A percentile compares a stretch with the other conserved stretches of the same genome.
These are phyloP conservation scores for Clavariopsis aquatica DNA, from an alignment of 495 filamentous ascomycete species.

Conservation along the genomic window DNA sequence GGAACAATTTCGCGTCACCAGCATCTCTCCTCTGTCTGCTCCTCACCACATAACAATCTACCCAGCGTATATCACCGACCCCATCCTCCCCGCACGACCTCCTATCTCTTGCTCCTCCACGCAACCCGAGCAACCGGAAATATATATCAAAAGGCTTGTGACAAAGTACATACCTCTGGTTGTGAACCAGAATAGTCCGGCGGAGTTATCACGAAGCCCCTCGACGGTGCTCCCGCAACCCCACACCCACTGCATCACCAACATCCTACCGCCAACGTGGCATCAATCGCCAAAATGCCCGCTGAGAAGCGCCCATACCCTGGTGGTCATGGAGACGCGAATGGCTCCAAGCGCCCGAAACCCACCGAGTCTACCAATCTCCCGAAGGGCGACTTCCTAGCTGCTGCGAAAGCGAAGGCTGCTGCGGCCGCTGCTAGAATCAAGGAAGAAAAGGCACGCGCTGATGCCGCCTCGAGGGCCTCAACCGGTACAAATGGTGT, in stretches of 20 bases:
- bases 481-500: constrained; percentile 41
- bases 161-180: too few relatives aligned
- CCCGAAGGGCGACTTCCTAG: constrained; percentile 31
- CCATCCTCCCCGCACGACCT: not conserved
- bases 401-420: constrained; percentile 29
- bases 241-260: not conserved
- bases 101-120: too few relatives aligned
- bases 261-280: not conserved
- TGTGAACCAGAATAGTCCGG: too few relatives aligned
- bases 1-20: constrained; percentile 5
- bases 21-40: constrained; percentile 3
- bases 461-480: constrained; percentile 36
- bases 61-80: not conserved
- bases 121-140: too few relatives aligned
- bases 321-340: constrained; percentile 50
- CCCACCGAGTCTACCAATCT: constrained; percentile 43
- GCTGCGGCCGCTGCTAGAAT: constrained; percentile 37
- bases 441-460: not conserved
- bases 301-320: constrained; percentile 66
- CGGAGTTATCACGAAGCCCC: too few relatives aligned
- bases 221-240: not conserved
- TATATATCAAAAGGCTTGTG: too few relatives aligned
- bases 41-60: not conserved
- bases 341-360: constrained; percentile 56
- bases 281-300: constrained; percentile 49